These are phyloP conservation scores for Pichia ethanolica DNA, from an alignment of 805 yeast species.

Conservation along the genomic window DNA sequence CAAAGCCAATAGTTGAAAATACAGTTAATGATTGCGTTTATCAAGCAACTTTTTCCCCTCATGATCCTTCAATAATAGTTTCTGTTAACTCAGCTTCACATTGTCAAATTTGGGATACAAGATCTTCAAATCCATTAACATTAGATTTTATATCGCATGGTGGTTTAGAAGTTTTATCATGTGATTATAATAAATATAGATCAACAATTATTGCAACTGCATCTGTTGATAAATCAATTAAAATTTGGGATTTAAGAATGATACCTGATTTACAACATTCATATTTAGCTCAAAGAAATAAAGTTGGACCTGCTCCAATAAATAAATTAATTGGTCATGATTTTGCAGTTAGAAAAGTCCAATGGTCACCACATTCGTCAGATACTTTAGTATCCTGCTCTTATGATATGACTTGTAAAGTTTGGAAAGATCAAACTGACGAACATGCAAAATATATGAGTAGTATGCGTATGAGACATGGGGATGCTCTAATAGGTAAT, in stretches of 20 bases:
- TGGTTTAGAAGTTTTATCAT: constrained; percentile 70
- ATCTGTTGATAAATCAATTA: constrained; percentile 82
- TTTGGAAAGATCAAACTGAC: constrained; percentile 73
- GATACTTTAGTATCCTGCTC: constrained; percentile 67
- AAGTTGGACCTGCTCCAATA: constrained; percentile 55
- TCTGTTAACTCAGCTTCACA: constrained; percentile 71
- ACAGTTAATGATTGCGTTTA: constrained; percentile 57
- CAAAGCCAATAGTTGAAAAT: constrained; percentile 27
- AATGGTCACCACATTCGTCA: constrained; percentile 85
- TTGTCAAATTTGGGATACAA: constrained; percentile 73
- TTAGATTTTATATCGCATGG: constrained; percentile 63
- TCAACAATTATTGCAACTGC: constrained; percentile 75
- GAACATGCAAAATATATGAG: constrained; percentile 46
- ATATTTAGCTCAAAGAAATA: constrained; percentile 34
- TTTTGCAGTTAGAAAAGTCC: constrained; percentile 73
- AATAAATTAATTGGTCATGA: constrained; percentile 84
- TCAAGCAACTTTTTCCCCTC: constrained; percentile 78
- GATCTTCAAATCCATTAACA: constrained; percentile 57
- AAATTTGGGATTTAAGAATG: constrained; percentile 86
- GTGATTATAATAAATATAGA: constrained; percentile 90
- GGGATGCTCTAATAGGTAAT: constrained; percentile 46
- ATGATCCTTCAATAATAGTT: constrained; percentile 60
- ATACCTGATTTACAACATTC: constrained; percentile 30
- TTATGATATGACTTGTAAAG: constrained; percentile 86
- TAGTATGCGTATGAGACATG: constrained; percentile 35